These are phyloP conservation scores for Cenchrus americanus DNA, from an alignment of 176 grass and related monocot genomes.

Conservation along the genomic window DNA sequence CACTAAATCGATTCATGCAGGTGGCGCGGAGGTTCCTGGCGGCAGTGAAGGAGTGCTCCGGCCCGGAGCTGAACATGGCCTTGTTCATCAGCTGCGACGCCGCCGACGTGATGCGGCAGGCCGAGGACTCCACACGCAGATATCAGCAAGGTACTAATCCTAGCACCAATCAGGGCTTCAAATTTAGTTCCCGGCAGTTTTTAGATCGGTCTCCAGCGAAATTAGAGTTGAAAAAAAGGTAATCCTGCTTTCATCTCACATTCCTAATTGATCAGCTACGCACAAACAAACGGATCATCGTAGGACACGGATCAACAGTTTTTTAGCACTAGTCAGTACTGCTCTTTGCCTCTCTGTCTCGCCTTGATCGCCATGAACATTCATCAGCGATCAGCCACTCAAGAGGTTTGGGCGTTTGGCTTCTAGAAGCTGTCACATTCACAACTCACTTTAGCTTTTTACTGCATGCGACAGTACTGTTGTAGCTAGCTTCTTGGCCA, in stretches of 20 bases:
- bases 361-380: not conserved
- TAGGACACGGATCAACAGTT: too few relatives aligned
- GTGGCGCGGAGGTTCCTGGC: constrained; percentile 73
- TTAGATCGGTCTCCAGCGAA: too few relatives aligned
- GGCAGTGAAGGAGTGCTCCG: constrained; percentile 60
- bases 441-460: not conserved
- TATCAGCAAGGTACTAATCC: constrained; percentile 62
- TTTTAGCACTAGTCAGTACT: too few relatives aligned
- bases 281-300: too few relatives aligned
- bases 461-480: not conserved
- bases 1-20: not conserved
- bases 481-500: too few relatives aligned
- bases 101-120: constrained; percentile 63
- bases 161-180: too few relatives aligned
- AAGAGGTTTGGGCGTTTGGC: too few relatives aligned
- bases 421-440: not conserved
- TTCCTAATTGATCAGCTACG: too few relatives aligned
- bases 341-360: not conserved
- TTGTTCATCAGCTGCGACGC: constrained; percentile 78
- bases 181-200: too few relatives aligned
- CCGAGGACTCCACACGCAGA: constrained; percentile 63
- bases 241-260: not conserved
- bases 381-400: too few relatives aligned
- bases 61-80: constrained; percentile 59
- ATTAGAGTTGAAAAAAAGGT: too few relatives aligned